Conservation (phyloP, 805 yeast genomes). For the Pichia nakasei region DNA sequence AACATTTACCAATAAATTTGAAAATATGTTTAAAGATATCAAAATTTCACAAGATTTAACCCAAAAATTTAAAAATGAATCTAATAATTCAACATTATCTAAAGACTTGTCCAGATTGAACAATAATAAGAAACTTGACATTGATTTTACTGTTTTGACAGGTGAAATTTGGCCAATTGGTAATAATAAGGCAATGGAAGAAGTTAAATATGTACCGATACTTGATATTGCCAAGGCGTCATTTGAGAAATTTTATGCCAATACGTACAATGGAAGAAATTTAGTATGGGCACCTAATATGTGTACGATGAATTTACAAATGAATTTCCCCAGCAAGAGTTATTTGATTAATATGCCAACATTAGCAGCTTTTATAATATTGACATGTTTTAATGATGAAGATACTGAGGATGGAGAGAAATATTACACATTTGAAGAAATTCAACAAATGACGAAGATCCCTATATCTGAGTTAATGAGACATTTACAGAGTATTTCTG, state of each 20-base stretch:
- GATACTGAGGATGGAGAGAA: conserved; percentile 27
- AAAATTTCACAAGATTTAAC: conserved; percentile 42
- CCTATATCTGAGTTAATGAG: conserved; percentile 67
- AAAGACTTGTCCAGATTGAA: conserved; percentile 11
- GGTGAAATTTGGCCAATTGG: conserved; percentile 64
- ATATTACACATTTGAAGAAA: conserved; percentile 50
- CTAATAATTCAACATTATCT: conserved; percentile 12
- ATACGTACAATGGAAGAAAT: conserved; percentile 48
- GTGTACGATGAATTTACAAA: conserved; percentile 74
- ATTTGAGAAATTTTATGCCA: conserved; percentile 45
- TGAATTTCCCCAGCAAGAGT: conserved; percentile 55
- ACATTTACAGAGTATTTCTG: conserved; percentile 70
- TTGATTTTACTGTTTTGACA: conserved; percentile 49
- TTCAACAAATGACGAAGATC: conserved; percentile 56
- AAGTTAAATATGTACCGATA: conserved; percentile 34
- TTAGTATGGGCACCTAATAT: conserved; percentile 75
- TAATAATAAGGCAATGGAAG: conserved; percentile 26
- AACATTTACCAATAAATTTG: conserved; percentile 67
- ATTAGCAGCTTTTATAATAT: conserved; percentile 67
- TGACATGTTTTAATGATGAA: conserved; percentile 55
- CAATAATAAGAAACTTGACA: conserved; percentile 29
- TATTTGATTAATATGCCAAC: conserved; percentile 79
- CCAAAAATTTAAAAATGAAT: conserved; percentile 9
- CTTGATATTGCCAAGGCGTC: conserved; percentile 33
- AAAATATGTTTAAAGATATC: conserved; percentile 82